Percentiles rank a stretch among this genome's conserved stretches.
phyloP scores from a whole-genome alignment of 208 protist species.

The Wallacemonas collosoma region DNA sequence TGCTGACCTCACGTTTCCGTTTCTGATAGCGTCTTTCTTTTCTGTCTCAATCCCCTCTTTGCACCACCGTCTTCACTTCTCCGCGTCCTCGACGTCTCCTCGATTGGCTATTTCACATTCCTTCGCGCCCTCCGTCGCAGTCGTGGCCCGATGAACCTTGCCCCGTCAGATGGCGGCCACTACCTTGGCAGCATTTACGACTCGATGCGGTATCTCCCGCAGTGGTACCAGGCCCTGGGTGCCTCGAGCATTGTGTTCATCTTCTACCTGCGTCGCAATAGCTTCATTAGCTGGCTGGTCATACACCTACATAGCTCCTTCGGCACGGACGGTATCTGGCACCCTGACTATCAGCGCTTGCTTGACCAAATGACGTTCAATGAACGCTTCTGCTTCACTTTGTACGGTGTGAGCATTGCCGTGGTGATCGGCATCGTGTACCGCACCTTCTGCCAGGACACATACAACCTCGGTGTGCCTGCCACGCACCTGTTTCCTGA shows the following conservation, averaged over 20 bases:
- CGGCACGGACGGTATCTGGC: constrained; percentile 77
- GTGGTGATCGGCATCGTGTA: constrained; percentile 47
- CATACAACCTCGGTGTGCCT: constrained; percentile 36
- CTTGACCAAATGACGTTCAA: constrained; percentile 85
- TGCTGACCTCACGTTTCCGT: no score
- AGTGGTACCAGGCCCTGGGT: constrained; percentile 80
- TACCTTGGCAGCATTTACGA: constrained; percentile 71
- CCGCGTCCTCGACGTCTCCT: neutral
- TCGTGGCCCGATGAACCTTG: neutral
- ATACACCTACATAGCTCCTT: constrained; percentile 80
- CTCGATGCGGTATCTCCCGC: constrained; percentile 78
- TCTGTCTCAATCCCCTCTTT: no score
- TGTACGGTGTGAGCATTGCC: constrained; percentile 78
- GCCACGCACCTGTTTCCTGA: constrained; percentile 60
- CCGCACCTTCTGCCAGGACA: constrained; percentile 55
- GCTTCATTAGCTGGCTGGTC: constrained; percentile 70
- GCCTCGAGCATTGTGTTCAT: constrained; percentile 67
- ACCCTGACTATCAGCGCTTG: constrained; percentile 60
- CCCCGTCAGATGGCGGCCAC: constrained; percentile 23
- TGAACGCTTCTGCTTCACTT: constrained; percentile 81
- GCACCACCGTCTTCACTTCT: no score
- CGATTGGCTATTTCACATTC: constrained; percentile 6
- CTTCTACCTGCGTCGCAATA: constrained; percentile 70
- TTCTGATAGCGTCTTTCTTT: no score
- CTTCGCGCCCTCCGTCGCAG: neutral